phyloP scores from a whole-genome alignment of 2,329 filamentous ascomycete species.

The Colletotrichum endophyticum region DNA sequence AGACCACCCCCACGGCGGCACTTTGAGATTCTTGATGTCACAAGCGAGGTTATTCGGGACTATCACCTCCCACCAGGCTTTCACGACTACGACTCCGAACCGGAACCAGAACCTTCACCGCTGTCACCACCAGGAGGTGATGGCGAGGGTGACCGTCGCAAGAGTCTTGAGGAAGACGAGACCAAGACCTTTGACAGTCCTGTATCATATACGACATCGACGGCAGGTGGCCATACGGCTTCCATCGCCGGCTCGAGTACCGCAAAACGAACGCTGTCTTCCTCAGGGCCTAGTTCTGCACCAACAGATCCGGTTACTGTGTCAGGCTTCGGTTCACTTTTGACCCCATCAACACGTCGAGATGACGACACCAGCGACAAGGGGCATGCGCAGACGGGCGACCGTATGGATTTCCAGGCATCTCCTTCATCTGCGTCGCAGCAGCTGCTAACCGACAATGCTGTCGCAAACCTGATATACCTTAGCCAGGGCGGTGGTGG shows the following conservation, averaged over 20 bases:
- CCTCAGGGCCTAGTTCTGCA: background rate
- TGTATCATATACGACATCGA: conserved; percentile 9
- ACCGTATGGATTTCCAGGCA: background rate
- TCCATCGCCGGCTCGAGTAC: background rate
- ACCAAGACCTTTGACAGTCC: background rate
- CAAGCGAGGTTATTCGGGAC: conserved; percentile 40
- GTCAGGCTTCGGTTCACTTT: background rate
- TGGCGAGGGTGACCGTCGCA: background rate
- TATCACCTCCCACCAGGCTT: conserved; percentile 30
- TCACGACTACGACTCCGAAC: conserved; percentile 11
- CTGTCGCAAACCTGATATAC: conserved; percentile 38
- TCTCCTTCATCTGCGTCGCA: conserved; percentile 30
- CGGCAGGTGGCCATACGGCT: background rate
- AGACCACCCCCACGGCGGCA: conserved; percentile 26
- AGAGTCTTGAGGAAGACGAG: background rate
- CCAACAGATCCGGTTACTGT: background rate
- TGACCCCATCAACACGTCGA: background rate
- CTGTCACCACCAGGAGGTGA: background rate
- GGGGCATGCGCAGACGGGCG: background rate
- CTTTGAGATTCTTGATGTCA: conserved; percentile 41
- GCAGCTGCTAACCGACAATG: conserved; percentile 32
- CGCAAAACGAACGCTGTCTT: background rate
- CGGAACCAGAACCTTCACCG: background rate
- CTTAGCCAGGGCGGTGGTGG: conserved; percentile 34
- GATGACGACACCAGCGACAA: background rate